Percentiles rank a stretch among this genome's conserved stretches.
phyloP scores from a whole-genome alignment of 768 basidiomycete species.

The Boletellus sp. region DNA sequence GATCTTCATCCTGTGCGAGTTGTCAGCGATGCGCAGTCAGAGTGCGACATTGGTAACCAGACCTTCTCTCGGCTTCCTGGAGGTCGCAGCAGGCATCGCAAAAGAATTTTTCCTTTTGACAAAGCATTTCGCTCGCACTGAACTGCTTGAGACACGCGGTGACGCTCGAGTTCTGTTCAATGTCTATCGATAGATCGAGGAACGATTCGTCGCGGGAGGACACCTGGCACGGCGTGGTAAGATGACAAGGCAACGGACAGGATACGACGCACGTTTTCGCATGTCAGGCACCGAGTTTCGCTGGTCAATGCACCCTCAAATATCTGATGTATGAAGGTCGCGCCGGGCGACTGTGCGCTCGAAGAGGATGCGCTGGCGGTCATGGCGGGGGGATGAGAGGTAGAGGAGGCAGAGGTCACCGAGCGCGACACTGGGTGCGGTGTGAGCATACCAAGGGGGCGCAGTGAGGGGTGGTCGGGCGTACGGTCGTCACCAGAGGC shows the following conservation, averaged over 20 bases:
- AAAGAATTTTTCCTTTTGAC: constrained; percentile 97
- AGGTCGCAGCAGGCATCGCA: constrained; percentile 96
- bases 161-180: constrained; percentile 96
- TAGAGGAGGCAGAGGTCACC: constrained; percentile 49
- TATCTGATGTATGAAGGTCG: constrained; percentile 85
- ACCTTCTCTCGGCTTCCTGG: constrained; percentile 97
- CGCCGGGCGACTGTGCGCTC: constrained; percentile 43
- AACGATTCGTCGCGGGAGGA: constrained; percentile 95
- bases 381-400: constrained; percentile 38
- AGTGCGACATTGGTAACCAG: constrained; percentile 23
- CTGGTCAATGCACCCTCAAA: constrained; percentile 95
- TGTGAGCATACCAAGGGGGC: constrained; percentile 5
- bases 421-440: constrained; percentile 54
- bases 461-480: constrained; percentile 28
- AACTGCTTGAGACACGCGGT: constrained; percentile 95
- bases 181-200: constrained; percentile 98
- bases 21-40: constrained; percentile 9
- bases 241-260: constrained; percentile 3
- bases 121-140: constrained; percentile 97
- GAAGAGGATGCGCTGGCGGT: constrained; percentile 46
- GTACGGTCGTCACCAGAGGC: constrained; percentile 62
- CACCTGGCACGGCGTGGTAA: constrained; percentile 44
- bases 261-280: constrained; percentile 76
- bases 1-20: constrained; percentile 84
- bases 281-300: constrained; percentile 95